Evolutionary conservation across 208 protist species (phyloP), one percentile per base, ranked within the genome.

Genomic region (Borovskyia barvae): DNA sequence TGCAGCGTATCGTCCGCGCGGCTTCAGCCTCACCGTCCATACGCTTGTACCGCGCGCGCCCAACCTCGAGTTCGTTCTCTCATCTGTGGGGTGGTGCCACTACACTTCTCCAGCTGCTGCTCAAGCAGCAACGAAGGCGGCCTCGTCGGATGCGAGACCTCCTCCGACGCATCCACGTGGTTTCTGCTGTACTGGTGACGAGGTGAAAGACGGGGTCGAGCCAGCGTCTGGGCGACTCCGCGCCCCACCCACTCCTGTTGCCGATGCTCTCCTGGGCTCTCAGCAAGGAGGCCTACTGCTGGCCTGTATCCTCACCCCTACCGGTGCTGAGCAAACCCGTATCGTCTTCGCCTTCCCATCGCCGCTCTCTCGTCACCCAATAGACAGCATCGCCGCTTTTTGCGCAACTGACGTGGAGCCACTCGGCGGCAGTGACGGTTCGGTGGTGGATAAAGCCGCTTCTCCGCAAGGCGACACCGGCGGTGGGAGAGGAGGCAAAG

Each of bases 181-280:
- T n/a, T n/a, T n/a, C n/a, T n/a, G n/a, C n/a, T n/a, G n/a, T n/a
- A 45, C 6, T 17, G 40, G 7, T 45, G 40, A 15, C 0, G 17
- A 45, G 11, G 24, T 45, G 40, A 2, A 6, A 20, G 17, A 20
- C 7, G 1, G 5, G 40, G 15, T 15, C 5, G 7, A 20, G 40
- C 1, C 17, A 17, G 14, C 46, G 2, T 28, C 46, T 1, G 11
- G 17, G 5, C 46, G 2, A 35, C 3, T 17, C 3, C 3, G 8
- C 1, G 12, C 5, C 17, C 5, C 20, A 25, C 20, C 22, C 24
- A 20, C 43, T 17, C 14, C 41, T n/a, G 17, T 35, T 1, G 51
- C 48, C 5, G 75, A 77, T 22, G 66, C 64, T 25, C 54, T 83
- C 7, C 35, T 86, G 3, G 79, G 75, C 19, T 64, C 71, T 14